These are phyloP conservation scores for Fennellomyces sp. DNA, from an alignment of 371 early-diverging fungal species.

Conservation along the genomic window DNA sequence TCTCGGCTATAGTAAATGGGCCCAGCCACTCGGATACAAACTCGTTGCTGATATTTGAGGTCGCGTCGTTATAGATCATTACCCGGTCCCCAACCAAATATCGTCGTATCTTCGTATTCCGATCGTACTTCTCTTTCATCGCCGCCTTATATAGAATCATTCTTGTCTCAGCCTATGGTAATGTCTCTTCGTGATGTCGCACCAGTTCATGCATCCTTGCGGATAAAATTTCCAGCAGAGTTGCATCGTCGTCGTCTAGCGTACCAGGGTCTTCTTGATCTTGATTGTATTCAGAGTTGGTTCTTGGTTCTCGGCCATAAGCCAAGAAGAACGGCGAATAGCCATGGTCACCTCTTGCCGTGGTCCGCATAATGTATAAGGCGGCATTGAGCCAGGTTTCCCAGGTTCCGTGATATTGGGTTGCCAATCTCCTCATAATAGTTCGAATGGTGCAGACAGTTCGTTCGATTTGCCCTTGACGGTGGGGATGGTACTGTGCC, in stretches of 20 bases:
- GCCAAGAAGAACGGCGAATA: conserved; percentile 1
- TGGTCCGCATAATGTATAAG: background rate
- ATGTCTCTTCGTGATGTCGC: too few relatives aligned
- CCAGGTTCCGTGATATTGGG: background rate
- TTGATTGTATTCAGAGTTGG: too few relatives aligned
- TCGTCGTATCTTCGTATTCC: background rate
- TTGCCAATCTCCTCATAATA: background rate
- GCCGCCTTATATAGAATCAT: background rate
- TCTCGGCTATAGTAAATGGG: background rate
- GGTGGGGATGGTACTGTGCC: background rate
- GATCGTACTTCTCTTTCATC: background rate
- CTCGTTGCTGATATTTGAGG: background rate
- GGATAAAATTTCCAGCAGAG: too few relatives aligned
- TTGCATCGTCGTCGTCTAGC: too few relatives aligned
- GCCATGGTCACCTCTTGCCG: background rate
- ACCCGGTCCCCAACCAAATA: background rate
- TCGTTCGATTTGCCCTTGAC: background rate
- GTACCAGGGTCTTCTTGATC: too few relatives aligned
- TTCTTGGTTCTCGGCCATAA: background rate
- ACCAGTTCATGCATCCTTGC: too few relatives aligned
- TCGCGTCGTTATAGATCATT: background rate
- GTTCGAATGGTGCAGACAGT: background rate
- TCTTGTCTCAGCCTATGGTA: too few relatives aligned
- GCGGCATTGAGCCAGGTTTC: background rate
- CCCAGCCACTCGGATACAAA: background rate